Percentiles rank a stretch among this genome's conserved stretches.
These are phyloP conservation scores for Nyssa sinensis DNA, from an alignment of 148 eudicot species.

Conservation along the genomic window DNA sequence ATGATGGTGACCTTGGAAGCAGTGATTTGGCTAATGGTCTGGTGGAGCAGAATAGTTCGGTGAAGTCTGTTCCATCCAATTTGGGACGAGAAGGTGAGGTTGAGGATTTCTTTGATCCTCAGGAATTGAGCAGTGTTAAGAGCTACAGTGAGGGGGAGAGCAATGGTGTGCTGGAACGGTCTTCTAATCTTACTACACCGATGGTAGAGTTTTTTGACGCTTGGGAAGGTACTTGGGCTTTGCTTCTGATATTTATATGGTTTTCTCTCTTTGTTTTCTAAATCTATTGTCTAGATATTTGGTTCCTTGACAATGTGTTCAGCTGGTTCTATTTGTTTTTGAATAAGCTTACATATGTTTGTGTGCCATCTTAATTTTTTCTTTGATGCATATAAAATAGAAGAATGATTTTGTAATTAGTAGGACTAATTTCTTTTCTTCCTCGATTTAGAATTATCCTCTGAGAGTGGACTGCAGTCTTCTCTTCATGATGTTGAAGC, in stretches of 20 bases:
- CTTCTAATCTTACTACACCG: slow-evolving; percentile 35
- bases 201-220: slow-evolving; percentile 84
- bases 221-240: slow-evolving; percentile 66
- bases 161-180: slow-evolving; percentile 37
- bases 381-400: not conserved
- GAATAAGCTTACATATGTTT: not conserved
- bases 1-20: slow-evolving; percentile 13
- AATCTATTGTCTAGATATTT: not conserved
- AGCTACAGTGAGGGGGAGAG: slow-evolving; percentile 48
- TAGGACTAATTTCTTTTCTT: slow-evolving; percentile 11
- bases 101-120: slow-evolving; percentile 71
- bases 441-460: slow-evolving; percentile 59
- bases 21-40: slow-evolving; percentile 18
- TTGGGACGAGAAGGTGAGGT: slow-evolving; percentile 42
- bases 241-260: not conserved
- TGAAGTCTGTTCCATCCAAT: slow-evolving; percentile 26
- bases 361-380: not conserved
- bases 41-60: slow-evolving; percentile 19
- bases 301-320: not conserved
- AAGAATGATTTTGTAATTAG: not conserved
- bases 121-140: slow-evolving; percentile 58
- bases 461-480: slow-evolving; percentile 63
- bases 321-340: not conserved
- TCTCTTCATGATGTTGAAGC: slow-evolving; percentile 50
- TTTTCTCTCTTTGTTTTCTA: not conserved